Conservation (phyloP, 495 filamentous ascomycete genomes). For the Pyronema omphalodes region DNA sequence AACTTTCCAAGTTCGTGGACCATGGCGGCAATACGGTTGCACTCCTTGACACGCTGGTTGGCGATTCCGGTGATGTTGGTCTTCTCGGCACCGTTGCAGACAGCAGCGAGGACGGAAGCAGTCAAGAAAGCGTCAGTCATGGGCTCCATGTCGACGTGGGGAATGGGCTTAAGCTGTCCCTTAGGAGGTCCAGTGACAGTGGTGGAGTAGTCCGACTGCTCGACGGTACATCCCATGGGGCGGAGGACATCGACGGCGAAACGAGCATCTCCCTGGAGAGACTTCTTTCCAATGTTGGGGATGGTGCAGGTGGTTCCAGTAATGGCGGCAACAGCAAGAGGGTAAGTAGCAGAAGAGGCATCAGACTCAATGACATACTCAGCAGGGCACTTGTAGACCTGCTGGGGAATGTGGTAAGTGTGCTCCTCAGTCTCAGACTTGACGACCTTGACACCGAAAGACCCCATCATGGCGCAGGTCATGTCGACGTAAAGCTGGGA, state of each 20-base stretch:
- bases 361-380: slow-evolving; percentile 92
- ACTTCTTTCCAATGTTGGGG: slow-evolving; percentile 82
- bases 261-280: slow-evolving; percentile 85
- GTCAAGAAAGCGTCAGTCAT: slow-evolving; percentile 99
- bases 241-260: slow-evolving; percentile 81
- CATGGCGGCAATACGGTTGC: slow-evolving; percentile 93
- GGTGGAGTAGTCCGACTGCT: slow-evolving; percentile 69
- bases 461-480: slow-evolving; percentile 94
- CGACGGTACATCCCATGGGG: slow-evolving; percentile 85
- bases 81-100: slow-evolving; percentile 64
- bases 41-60: slow-evolving; percentile 98
- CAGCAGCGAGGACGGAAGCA: slow-evolving; percentile 80
- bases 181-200: slow-evolving; percentile 75
- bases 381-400: slow-evolving; percentile 62
- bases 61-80: slow-evolving; percentile 69
- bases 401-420: slow-evolving; percentile 87
- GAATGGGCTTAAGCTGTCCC: slow-evolving; percentile 50
- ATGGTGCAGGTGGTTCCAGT: slow-evolving; percentile 88
- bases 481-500: slow-evolving; percentile 97
- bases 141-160: slow-evolving; percentile 81
- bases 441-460: slow-evolving; percentile 69
- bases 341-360: slow-evolving; percentile 93
- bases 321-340: slow-evolving; percentile 83
- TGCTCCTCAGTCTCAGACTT: slow-evolving; percentile 56
- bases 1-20: slow-evolving; percentile 92